Conservation (phyloP, 805 yeast genomes). For the Candida hungchunana region DNA sequence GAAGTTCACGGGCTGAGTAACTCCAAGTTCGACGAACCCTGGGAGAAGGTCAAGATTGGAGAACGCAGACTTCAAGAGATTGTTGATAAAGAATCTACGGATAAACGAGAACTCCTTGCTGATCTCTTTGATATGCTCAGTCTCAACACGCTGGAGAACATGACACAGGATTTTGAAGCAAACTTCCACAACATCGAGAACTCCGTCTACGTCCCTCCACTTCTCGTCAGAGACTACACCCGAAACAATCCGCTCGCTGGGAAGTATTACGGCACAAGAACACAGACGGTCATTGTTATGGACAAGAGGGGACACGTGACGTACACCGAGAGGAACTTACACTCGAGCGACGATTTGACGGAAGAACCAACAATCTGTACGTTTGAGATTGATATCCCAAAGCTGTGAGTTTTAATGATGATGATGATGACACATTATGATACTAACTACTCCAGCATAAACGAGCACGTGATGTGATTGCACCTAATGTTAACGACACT, state of each 20-base stretch:
- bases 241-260: slow-evolving; percentile 40
- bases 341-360: slow-evolving; percentile 38
- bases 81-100: slow-evolving; percentile 24
- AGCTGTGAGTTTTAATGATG: neutral
- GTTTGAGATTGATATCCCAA: slow-evolving; percentile 18
- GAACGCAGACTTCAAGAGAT: slow-evolving; percentile 37
- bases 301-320: slow-evolving; percentile 46
- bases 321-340: slow-evolving; percentile 60
- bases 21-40: slow-evolving; percentile 59
- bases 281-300: slow-evolving; percentile 73
- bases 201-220: slow-evolving; percentile 72
- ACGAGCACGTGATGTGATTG: too few relatives aligned
- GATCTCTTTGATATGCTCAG: slow-evolving; percentile 54
- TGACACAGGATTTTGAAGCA: slow-evolving; percentile 28
- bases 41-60: slow-evolving; percentile 71
- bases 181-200: slow-evolving; percentile 43
- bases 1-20: slow-evolving; percentile 61
- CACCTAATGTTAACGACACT: too few relatives aligned
- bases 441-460: too few relatives aligned
- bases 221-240: slow-evolving; percentile 33
- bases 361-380: slow-evolving; percentile 23
- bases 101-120: slow-evolving; percentile 41
- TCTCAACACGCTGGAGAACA: slow-evolving; percentile 33
- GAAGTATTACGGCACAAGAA: slow-evolving; percentile 75
- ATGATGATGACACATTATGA: too few relatives aligned